Conservation (phyloP, 345 rosid species). For the Eucalyptus erythrocorys region DNA sequence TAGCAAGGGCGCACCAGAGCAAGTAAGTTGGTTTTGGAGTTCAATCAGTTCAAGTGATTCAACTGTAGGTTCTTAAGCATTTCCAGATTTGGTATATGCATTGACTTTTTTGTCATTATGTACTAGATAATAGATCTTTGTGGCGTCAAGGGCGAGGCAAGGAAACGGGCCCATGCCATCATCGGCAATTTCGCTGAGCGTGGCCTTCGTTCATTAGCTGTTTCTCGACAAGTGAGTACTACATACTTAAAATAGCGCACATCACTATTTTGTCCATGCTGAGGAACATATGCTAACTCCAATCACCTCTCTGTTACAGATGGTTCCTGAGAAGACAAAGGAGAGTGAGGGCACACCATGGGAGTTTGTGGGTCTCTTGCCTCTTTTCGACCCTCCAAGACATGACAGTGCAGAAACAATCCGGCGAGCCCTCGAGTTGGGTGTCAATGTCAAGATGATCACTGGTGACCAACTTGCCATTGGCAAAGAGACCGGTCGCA, state of each 20-base stretch:
- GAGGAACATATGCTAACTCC: background rate
- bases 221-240: constrained; percentile 50
- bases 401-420: constrained; percentile 85
- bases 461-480: constrained; percentile 90
- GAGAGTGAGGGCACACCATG: constrained; percentile 67
- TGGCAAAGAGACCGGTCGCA: constrained; percentile 79
- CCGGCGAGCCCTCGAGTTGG: constrained; percentile 67
- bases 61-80: background rate
- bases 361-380: constrained; percentile 91
- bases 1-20: constrained; percentile 98
- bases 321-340: constrained; percentile 58
- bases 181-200: constrained; percentile 65
- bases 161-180: constrained; percentile 40
- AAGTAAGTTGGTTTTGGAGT: constrained; percentile 16
- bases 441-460: constrained; percentile 85
- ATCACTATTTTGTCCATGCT: background rate
- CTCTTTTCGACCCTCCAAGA: constrained; percentile 89
- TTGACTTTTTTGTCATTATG: background rate
- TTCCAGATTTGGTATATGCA: background rate
- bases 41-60: background rate
- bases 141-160: constrained; percentile 37
- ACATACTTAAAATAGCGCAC: background rate
- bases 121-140: constrained; percentile 72
- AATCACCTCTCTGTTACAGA: constrained; percentile 13
- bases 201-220: constrained; percentile 79